Evolutionary conservation across 176 grass and related monocot species (phyloP).

Genomic region (Zizania latifolia): DNA sequence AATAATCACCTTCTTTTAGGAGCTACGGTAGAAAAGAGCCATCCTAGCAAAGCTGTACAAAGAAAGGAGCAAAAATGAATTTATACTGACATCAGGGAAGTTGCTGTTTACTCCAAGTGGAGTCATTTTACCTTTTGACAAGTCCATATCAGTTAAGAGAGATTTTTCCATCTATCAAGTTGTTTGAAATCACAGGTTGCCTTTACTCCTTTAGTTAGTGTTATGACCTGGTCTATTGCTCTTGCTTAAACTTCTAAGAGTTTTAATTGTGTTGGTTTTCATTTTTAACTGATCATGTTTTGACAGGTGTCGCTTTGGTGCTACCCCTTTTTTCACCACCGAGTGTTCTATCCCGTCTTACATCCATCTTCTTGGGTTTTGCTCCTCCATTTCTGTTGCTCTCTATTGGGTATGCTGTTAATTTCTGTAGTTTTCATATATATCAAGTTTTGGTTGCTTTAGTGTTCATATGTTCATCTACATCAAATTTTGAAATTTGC

Average conservation of each 20-base stretch:
- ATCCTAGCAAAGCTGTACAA: background rate
- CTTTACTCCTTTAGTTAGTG: conserved; percentile 5
- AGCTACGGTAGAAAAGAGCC: background rate
- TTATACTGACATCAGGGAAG: background rate
- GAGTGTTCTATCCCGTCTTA: conserved; percentile 86
- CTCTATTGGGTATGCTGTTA: conserved; percentile 74
- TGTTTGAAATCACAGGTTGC: background rate
- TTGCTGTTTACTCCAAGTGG: background rate
- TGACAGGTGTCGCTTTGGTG: conserved; percentile 68
- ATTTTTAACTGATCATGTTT: conserved; percentile 27
- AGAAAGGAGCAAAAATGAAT: background rate
- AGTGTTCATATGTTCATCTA: conserved; percentile 8
- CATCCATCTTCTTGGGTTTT: conserved; percentile 95
- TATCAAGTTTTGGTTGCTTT: background rate
- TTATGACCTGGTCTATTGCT: background rate
- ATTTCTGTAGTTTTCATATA: conserved; percentile 22
- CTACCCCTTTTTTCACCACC: conserved; percentile 74
- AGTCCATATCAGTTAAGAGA: background rate
- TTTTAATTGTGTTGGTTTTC: conserved; percentile 21
- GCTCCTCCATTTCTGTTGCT: conserved; percentile 90
- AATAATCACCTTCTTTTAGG: conserved; percentile 6
- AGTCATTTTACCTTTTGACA: background rate
- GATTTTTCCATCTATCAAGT: conserved; percentile 6
- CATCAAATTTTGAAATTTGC: conserved; percentile 19
- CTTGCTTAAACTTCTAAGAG: conserved; percentile 13